phyloP scores from a whole-genome alignment of 805 yeast genomes.

The Starmerella apicola region DNA sequence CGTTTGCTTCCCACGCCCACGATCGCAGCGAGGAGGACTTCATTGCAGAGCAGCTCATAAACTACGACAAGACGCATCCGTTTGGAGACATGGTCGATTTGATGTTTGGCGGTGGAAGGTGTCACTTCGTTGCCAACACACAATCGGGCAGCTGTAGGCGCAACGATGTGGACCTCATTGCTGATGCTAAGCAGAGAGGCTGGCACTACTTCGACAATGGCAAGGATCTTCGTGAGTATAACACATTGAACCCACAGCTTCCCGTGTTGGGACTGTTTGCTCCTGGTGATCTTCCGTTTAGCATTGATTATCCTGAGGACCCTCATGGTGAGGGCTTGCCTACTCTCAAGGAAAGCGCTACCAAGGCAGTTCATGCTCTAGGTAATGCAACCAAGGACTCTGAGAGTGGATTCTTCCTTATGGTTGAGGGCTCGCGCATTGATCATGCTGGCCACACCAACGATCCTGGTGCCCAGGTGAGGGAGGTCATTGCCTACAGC shows the following conservation, averaged over 20 bases:
- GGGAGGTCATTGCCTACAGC: slow-evolving; percentile 81
- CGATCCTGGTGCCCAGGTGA: slow-evolving; percentile 88
- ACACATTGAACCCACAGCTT: slow-evolving; percentile 40
- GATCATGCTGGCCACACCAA: slow-evolving; percentile 93
- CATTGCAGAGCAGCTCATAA: slow-evolving; percentile 80
- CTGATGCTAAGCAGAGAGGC: slow-evolving; percentile 47
- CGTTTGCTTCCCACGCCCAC: slow-evolving; percentile 70
- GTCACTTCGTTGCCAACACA: slow-evolving; percentile 54
- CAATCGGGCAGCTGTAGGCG: slow-evolving; percentile 52
- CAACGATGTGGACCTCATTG: slow-evolving; percentile 57
- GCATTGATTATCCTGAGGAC: slow-evolving; percentile 45
- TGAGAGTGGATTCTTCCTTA: slow-evolving; percentile 72
- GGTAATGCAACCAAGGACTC: slow-evolving; percentile 54
- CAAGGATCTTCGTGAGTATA: slow-evolving; percentile 43
- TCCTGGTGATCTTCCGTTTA: slow-evolving; percentile 70
- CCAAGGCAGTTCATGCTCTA: slow-evolving; percentile 60
- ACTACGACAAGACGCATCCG: slow-evolving; percentile 42
- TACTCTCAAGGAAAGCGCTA: slow-evolving; percentile 64
- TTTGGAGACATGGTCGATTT: slow-evolving; percentile 76
- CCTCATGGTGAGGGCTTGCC: slow-evolving; percentile 40
- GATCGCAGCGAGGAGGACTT: slow-evolving; percentile 66
- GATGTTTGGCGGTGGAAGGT: slow-evolving; percentile 77
- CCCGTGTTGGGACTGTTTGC: slow-evolving; percentile 73
- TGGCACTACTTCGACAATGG: slow-evolving; percentile 55
- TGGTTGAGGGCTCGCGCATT: slow-evolving; percentile 85